A percentile compares a stretch with the other conserved stretches of the same genome.
phyloP scores from a whole-genome alignment of 73 alveolate species.

The Paramecium sexaurelia region DNA sequence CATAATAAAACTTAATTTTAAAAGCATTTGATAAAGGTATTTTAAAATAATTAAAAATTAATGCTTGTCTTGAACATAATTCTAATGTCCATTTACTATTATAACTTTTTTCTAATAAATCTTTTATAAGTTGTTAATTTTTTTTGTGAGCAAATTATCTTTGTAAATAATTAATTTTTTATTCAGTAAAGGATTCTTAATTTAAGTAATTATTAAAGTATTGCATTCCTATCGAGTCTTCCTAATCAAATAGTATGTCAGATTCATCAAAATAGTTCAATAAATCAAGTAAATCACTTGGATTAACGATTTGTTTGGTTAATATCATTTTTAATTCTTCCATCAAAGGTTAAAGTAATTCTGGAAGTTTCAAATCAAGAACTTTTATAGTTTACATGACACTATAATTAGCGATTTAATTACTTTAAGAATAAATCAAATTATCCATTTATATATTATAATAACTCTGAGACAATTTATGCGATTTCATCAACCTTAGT shows the following conservation, averaged over 20 bases:
- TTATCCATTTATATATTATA: background rate
- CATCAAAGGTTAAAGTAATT: background rate
- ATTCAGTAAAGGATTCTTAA: background rate
- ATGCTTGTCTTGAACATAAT: background rate
- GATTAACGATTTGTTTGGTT: background rate
- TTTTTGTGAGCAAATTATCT: background rate
- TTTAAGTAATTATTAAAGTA: background rate
- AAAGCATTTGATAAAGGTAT: background rate
- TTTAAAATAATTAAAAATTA: background rate
- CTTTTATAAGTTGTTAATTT: background rate
- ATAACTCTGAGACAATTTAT: background rate
- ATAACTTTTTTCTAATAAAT: background rate
- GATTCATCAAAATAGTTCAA: background rate
- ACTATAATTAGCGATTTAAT: background rate
- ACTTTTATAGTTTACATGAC: background rate
- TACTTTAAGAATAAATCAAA: background rate
- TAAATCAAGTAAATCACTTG: background rate
- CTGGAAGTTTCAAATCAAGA: background rate
- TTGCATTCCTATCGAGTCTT: background rate
- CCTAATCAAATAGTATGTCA: background rate
- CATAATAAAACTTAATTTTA: background rate
- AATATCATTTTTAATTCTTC: background rate
- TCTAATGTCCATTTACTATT: background rate
- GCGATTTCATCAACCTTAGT: background rate
- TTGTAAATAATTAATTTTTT: background rate